Evolutionary conservation across 2,329 filamentous ascomycete species (phyloP), one percentile per base, ranked within the genome.

Genomic region (Purpureocillium takamizusanense): DNA sequence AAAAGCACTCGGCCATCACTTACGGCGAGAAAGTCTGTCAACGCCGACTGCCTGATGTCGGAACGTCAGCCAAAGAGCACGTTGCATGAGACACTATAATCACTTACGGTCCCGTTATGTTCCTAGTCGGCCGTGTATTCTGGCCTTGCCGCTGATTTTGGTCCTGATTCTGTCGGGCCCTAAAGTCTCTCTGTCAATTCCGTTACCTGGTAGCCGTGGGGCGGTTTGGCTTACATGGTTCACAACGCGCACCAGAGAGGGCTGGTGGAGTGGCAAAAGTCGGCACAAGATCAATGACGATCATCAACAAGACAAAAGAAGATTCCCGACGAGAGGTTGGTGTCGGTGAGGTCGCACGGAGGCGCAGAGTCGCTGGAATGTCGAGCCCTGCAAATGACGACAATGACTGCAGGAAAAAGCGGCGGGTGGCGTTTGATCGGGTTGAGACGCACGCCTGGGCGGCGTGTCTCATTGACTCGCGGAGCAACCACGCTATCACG

Each of bases 21-120:
- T 46, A 69, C 67, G 17, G 70, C 70, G 32, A 75, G 55, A 42
- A 71, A 75, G 45, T 74, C 69, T 3, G 70, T 75, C 51, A 75
- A 51, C 12, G 71, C 71, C 15, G 71, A 75, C 54, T 72, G 69
- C 4, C 63, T 67, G 32, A 30, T 34, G 8, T 14, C 11, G 30
- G 21, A 1, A 16, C 21, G 44, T 52, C 30, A 50, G 40, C 16
- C 16, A 33, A 11, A 10, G 10, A 25, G 21, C n/a, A n/a, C n/a
- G n/a, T n/a, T 25, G 21, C 5, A 25, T 10, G 21, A 10, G 6
- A 25, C 6, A 25, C 10, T 5, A 6, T 25, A 25, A 5, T 6
- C 6, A 44, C 62, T 50, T 50, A 66, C 61, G 62, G 62, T 25
- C 62, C 62, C 11, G 56, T 61, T 21, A 66, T 60, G 29, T 60